Base-by-base conservation (phyloP, 768 basidiomycete genomes). In the Rhizopogon vulgaris region DNA sequence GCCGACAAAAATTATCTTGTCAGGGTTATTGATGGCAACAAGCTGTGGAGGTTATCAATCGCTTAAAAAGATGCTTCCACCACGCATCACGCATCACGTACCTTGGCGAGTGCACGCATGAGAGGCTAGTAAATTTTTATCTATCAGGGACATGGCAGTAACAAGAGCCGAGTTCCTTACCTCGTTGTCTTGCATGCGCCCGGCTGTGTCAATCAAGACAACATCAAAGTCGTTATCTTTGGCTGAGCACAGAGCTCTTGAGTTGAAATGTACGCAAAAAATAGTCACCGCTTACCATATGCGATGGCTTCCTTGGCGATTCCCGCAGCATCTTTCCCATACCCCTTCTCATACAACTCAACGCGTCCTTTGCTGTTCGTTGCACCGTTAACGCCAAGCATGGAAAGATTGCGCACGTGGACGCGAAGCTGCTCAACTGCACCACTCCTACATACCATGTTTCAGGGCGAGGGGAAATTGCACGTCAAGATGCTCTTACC, bases 171-270 rank as follows among this genome's bases (percentile, higher is more conserved):
- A 12, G 25, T 25, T 9, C 43, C 77, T 30, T 61, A 90, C 90
- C 81, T 98, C 96, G 66, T 98, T 99, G 68, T 98, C 96, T 68
- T 99, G 96, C 96, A 98, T 98, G 49, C 95, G 80, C 1, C 96
- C 96, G 17, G 96, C 96, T 1, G 96, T 98, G 66, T 99, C 96
- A 61, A 99, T 92, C 41, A 99, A 75, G 6, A 99, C 95, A 22
- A 98, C 94, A 60, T 99, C 96, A 66, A 96, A 97, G 55, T 85
- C 82, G 55, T 88, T 86, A 60, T 94, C 91, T 58, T 84, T 86
- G 30, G 83, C 94, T 96, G 63, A 15, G 48, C 17, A 50, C 49
- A 12, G 37, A 45, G 12, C 28, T 39, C n/a, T 15, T 49, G 24
- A 51, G 51, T 14, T 55, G 27, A 41, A 22, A 39, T 55, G 51